phyloP scores from a whole-genome alignment of 306 rosid genomes.

The Betula pendula region DNA sequence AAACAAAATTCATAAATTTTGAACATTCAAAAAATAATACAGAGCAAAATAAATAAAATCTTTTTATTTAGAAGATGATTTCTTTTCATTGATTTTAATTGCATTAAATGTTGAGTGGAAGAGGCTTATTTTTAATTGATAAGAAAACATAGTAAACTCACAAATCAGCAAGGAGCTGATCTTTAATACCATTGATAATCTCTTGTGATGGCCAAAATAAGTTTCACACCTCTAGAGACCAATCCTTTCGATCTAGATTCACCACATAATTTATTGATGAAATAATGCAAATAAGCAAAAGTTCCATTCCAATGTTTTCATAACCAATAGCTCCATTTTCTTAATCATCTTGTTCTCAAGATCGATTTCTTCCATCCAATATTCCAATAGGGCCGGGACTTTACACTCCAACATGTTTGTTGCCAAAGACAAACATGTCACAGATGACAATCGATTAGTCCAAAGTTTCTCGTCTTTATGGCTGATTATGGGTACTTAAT shows the following conservation, averaged over 20 bases:
- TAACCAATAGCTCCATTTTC: constrained; percentile 72
- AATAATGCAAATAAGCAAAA: constrained; percentile 67
- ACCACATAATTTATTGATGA: constrained; percentile 50
- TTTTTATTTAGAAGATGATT: too few relatives aligned
- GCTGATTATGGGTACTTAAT: too few relatives aligned
- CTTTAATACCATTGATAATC: constrained; percentile 41
- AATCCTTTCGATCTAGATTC: constrained; percentile 42
- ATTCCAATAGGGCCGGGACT: constrained; percentile 56
- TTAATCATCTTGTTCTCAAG: constrained; percentile 60
- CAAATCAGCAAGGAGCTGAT: constrained; percentile 2
- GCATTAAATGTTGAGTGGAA: too few relatives aligned
- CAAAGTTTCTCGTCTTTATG: constrained; percentile 70
- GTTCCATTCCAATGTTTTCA: constrained; percentile 82
- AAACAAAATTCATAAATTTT: too few relatives aligned
- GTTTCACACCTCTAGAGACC: constrained; percentile 50
- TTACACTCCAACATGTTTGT: constrained; percentile 86
- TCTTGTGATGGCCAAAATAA: constrained; percentile 51
- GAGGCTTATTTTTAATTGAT: too few relatives aligned
- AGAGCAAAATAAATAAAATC: too few relatives aligned
- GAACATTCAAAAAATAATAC: too few relatives aligned
- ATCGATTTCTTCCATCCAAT: constrained; percentile 41
- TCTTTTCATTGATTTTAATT: too few relatives aligned
- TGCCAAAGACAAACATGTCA: constrained; percentile 78
- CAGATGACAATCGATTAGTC: constrained; percentile 66
- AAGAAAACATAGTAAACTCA: background rate